Base-by-base conservation (phyloP, 1,139 yeast genomes). In the Sugiyamaella grinbergsii region DNA sequence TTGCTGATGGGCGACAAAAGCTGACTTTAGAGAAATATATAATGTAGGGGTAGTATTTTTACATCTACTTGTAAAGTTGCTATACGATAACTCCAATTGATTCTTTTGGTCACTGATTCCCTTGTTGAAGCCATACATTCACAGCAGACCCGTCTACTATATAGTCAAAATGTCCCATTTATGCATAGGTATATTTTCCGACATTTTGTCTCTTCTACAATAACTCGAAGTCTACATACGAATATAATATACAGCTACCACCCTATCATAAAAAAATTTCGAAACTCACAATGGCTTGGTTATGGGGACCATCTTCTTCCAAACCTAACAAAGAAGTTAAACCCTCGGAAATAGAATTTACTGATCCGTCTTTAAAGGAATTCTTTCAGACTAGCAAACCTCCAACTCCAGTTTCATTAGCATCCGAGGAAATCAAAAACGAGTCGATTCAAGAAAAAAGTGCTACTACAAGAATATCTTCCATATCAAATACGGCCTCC, bases 341-440 rank as follows among this genome's bases (percentile, higher is more conserved):
- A 16, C 7, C 37, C 8, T 19, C 42, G 3, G 33, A 45, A 2
- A 11, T 29, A 10, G 39, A 44, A 28, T 47, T 49, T 24, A 38
- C 52, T 0, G 61, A 58, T 19, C 55, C 58, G 4, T 46, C 53
- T 10, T 47, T 61, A 20, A 50, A 54, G 41, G 51, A 52, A 18
- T 58, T 51, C 40, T 61, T 61, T 47, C 49, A 54, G 10, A 28
- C 46, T 10, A 49, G 53, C 31, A 55, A 55, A 29, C 64, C 64
- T n/a, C 52, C 54, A n/a, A 52, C 58, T 4, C 60, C 63, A 6
- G 34, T 57, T 4, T 41, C 57, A 2, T 46, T 60, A 40, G 62
- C 61, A 16, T 57, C 62, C 23, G 49, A 51, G 11, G 13, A 13
- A 5, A 8, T 6, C 11, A 6, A n/a, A 24, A 13, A 13, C 4